phyloP scores from a whole-genome alignment of 352 stramenopile species.

The Phytophthora citricola region DNA sequence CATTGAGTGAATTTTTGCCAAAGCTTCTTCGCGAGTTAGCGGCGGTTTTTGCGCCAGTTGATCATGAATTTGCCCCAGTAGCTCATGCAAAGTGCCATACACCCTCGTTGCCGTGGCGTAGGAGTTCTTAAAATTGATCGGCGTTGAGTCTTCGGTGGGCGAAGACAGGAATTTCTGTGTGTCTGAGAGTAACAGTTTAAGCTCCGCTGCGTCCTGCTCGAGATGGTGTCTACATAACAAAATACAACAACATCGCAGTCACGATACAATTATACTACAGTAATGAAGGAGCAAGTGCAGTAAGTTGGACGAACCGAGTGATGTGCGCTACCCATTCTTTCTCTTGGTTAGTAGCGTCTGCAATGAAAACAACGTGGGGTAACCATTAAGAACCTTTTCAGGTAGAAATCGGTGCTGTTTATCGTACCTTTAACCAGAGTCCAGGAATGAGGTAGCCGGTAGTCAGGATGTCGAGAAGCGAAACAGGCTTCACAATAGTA shows the following conservation, averaged over 20 bases:
- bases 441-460: constrained; percentile 66
- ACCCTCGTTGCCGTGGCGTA: constrained; percentile 46
- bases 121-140: constrained; percentile 55
- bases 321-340: constrained; percentile 72
- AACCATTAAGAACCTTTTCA: constrained; percentile 3
- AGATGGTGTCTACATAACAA: constrained; percentile 56
- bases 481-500: constrained; percentile 84
- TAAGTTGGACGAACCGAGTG: constrained; percentile 42
- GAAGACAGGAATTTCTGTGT: constrained; percentile 47
- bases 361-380: background rate
- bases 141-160: constrained; percentile 15
- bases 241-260: background rate
- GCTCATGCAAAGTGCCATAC: constrained; percentile 46
- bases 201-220: constrained; percentile 68
- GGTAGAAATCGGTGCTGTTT: background rate
- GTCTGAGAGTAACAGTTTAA: constrained; percentile 59
- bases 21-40: constrained; percentile 62
- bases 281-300: background rate
- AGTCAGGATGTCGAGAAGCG: constrained; percentile 51
- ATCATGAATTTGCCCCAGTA: constrained; percentile 54
- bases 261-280: no score
- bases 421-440: constrained; percentile 47
- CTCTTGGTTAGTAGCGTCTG: constrained; percentile 63
- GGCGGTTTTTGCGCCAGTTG: constrained; percentile 52
- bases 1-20: constrained; percentile 78